A percentile compares a stretch with the other conserved stretches of the same genome.
These are phyloP conservation scores for Chrysosporium queenslandicum DNA, from an alignment of 2,329 filamentous ascomycete species.

Conservation along the genomic window DNA sequence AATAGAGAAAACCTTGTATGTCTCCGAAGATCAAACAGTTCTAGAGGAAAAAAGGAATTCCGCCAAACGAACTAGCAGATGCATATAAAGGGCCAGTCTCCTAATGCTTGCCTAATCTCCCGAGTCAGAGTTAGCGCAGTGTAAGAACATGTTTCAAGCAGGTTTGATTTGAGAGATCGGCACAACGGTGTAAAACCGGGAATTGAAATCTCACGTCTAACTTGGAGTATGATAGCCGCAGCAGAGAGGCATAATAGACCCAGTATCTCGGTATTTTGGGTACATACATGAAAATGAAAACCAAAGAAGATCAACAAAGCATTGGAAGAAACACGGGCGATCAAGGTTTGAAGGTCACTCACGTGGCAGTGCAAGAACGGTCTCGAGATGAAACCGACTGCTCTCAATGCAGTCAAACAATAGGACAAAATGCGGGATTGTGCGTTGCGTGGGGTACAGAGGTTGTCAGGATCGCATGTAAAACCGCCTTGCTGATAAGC, in stretches of 20 bases:
- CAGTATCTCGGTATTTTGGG: not conserved
- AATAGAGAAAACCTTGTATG: not conserved
- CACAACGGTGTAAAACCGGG: not conserved
- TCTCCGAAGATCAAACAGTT: not conserved
- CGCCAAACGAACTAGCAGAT: not conserved
- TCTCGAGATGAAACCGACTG: not conserved
- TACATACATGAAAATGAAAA: not conserved
- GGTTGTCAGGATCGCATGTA: not conserved
- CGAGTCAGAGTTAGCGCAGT: not conserved
- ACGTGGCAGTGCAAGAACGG: constrained; percentile 3
- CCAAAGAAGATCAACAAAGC: not conserved
- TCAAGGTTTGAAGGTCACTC: constrained; percentile 5
- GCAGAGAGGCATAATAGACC: not conserved
- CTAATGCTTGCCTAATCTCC: not conserved
- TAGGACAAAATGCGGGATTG: not conserved
- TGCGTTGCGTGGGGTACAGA: constrained; percentile 1
- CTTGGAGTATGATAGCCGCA: not conserved
- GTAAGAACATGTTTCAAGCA: constrained; percentile 2
- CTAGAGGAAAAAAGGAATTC: not conserved
- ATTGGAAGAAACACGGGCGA: not conserved
- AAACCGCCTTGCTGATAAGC: not conserved
- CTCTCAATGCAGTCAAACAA: not conserved
- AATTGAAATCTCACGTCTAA: not conserved
- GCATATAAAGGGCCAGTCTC: constrained; percentile 3
- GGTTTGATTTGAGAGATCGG: not conserved